Evolutionary conservation across 75 land plant genomes (phyloP), one percentile per base, ranked within the genome.

Genomic region (Pinus taeda): DNA sequence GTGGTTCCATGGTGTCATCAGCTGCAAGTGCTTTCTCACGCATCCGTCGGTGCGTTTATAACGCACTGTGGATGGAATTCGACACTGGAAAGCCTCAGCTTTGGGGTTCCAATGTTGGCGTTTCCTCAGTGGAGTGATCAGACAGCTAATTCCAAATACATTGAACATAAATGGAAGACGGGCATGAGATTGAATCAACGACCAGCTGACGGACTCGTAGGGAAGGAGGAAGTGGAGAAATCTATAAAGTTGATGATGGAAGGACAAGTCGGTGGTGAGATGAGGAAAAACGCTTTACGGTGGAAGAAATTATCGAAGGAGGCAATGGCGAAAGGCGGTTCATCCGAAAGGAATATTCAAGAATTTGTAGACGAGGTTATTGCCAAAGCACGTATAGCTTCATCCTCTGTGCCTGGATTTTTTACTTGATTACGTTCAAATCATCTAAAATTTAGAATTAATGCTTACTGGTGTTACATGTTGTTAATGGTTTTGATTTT

Each of bases 21-120:
- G 56, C 59, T 74, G 17, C 59, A 58, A 45, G 76, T 82, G 29
- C 53, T 82, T 6, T 55, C 72, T 4, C 80, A 82, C 56, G 71
- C 80, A 0, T 49, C 79, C 2, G 12, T 82, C 6, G 79, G 67
- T 9, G 71, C 80, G 6, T 82, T 73, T 57, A 14, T 82, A 3
- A 78, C 71, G 14, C 83, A 82, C 45, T 78, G 79, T 9, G 83
- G 80, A 0, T 82, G 83, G 83, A 82, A 78, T 73, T 82, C 79
- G 2, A 61, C 66, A 15, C 3, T 73, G 37, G 83, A 82, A 39
- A 59, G 75, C 17, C 6, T 82, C 1, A 22, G 55, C 3, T 58
- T 74, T 4, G 80, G 83, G 3, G 76, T 78, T 59, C 83, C 83
- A n/a, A 57, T 78, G 63, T 63, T 82, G 45, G 83, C 57, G 13